These are phyloP conservation scores for Apophysomyces variabilis DNA, from an alignment of 371 early-diverging fungal species.

Conservation along the genomic window DNA sequence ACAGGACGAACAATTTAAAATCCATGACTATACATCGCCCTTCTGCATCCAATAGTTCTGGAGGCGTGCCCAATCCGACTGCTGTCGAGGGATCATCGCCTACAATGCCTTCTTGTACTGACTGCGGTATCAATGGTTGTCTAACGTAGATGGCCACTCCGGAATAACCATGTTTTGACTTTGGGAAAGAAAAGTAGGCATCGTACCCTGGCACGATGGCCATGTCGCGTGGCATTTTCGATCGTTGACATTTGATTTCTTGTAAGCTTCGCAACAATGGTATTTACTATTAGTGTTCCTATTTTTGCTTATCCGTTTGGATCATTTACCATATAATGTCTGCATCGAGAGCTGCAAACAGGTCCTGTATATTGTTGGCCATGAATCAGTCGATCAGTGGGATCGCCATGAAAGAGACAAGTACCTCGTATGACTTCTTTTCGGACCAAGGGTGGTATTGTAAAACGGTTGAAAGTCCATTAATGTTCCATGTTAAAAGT, in stretches of 20 bases:
- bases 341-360: slow-evolving; percentile 63
- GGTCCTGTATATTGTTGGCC: slow-evolving; percentile 28
- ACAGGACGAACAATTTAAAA: slow-evolving; percentile 75
- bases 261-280: slow-evolving; percentile 55
- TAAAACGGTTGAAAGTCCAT: slow-evolving; percentile 60
- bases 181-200: slow-evolving; percentile 74
- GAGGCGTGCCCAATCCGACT: slow-evolving; percentile 34
- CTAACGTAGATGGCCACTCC: slow-evolving; percentile 79
- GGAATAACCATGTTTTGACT: slow-evolving; percentile 69
- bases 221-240: slow-evolving; percentile 60
- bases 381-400: background rate
- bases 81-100: slow-evolving; percentile 28
- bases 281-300: too few relatives aligned
- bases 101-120: slow-evolving; percentile 71
- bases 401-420: background rate
- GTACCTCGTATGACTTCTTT: slow-evolving; percentile 60
- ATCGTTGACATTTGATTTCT: slow-evolving; percentile 75
- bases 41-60: slow-evolving; percentile 69
- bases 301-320: too few relatives aligned
- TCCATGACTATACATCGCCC: slow-evolving; percentile 86
- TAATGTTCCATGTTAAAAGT: slow-evolving; percentile 71
- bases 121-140: slow-evolving; percentile 49
- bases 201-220: slow-evolving; percentile 77
- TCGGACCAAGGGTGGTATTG: slow-evolving; percentile 66
- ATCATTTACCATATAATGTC: slow-evolving; percentile 71